A percentile compares a stretch with the other conserved stretches of the same genome.
phyloP scores from a whole-genome alignment of 192 early-diverging fungal species.

The Backusella macrospora region DNA sequence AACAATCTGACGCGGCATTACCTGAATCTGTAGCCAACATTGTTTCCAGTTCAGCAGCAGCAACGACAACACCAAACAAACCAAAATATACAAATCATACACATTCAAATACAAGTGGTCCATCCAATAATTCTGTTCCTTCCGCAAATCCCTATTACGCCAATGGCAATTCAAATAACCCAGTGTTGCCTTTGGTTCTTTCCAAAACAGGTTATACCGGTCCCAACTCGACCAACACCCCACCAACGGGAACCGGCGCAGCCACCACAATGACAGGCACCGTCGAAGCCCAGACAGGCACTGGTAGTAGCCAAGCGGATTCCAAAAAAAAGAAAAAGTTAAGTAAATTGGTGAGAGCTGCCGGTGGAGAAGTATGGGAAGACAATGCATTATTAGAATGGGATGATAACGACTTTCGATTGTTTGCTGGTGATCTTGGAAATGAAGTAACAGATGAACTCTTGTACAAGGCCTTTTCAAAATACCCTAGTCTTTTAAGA shows the following conservation, averaged over 20 bases:
- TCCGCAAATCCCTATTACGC: conserved; percentile 7
- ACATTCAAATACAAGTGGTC: background rate
- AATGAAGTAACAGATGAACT: conserved; percentile 90
- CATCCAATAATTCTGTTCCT: background rate
- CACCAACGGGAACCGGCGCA: background rate
- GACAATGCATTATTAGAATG: conserved; percentile 85
- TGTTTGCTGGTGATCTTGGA: conserved; percentile 94
- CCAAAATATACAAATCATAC: too few relatives aligned
- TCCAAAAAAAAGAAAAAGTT: conserved; percentile 54
- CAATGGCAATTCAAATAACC: conserved; percentile 14
- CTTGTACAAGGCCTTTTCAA: conserved; percentile 77
- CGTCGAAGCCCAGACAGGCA: background rate
- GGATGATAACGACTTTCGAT: conserved; percentile 88
- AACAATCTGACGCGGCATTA: background rate
- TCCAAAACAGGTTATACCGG: conserved; percentile 20
- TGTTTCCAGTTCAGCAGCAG: background rate
- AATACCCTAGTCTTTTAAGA: conserved; percentile 82
- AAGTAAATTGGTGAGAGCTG: conserved; percentile 72
- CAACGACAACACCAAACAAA: background rate
- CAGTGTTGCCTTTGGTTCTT: background rate
- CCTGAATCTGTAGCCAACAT: conserved; percentile 16
- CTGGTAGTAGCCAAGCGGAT: background rate
- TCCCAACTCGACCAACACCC: background rate
- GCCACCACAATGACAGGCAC: too few relatives aligned
- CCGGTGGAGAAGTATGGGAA: conserved; percentile 94